Evolutionary conservation across 441 rosid species (phyloP), one percentile per base, ranked within the genome.

Genomic region (Corymbia calophylla): DNA sequence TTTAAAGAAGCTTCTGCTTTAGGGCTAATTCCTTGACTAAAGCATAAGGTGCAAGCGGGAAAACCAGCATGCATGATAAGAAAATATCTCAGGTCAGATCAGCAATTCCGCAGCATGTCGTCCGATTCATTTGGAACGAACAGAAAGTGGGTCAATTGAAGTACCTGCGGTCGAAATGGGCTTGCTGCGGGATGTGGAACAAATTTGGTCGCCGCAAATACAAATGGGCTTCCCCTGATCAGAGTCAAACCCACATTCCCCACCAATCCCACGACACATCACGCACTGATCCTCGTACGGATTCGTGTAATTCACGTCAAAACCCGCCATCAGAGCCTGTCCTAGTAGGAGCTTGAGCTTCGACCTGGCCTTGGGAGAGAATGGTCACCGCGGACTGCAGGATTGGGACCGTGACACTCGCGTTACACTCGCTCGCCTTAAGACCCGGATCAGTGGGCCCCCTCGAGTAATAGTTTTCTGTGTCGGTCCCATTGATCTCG

Each of bases 241-340:
- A 47, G 92, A 49, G 88, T 93, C 93, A 88, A 90, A 88, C 87
- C 94, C 94, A 29, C 94, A 93, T 5, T 86, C 21, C n/a, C 94
- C 90, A 16, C 91, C 91, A 12, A 86, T 89, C 27, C 80, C 58
- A 81, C 35, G 44, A 82, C 93, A 92, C 10, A 18, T 23, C 2
- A 15, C 53, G 51, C 93, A 93, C 86, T 88, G 91, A 31, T 85
- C 91, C 27, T 35, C 62, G 55, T 90, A 90, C 10, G 92, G 90
- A 89, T 87, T 70, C 0, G n/a, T 86, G 66, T 93, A 92, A 39
- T n/a, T 88, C 39, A 89, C 93, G 23, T 32, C 68, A 68, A 93
- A 93, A 56, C 93, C 96, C 10, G 87, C 80, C 66, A 54, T 89
- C 80, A 94, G 86, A 92, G 81, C 93, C 55, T 93, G 87, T 58